phyloP scores from a whole-genome alignment of 306 rosid species.

The Trichosanthes truncata region DNA sequence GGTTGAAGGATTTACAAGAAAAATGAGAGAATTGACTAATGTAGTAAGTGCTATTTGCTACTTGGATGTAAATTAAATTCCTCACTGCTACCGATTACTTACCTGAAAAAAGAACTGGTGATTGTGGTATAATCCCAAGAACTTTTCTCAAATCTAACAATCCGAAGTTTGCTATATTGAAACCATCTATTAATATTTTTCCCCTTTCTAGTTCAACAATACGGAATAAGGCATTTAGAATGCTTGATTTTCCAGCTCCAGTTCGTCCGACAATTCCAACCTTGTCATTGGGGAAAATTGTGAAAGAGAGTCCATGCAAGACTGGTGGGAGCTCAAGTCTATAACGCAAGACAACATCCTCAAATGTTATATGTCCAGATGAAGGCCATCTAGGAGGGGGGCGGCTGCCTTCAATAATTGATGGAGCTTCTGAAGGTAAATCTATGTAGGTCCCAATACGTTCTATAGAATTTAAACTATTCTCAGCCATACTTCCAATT shows the following conservation, averaged over 20 bases:
- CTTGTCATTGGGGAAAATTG: conserved; percentile 30
- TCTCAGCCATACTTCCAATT: conserved; percentile 43
- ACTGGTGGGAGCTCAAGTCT: conserved; percentile 44
- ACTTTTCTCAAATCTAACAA: conserved; percentile 31
- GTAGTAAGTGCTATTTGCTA: not conserved
- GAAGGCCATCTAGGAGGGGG: conserved; percentile 46
- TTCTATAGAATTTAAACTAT: conserved; percentile 57
- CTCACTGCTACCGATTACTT: not conserved
- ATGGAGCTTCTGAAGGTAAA: conserved; percentile 56
- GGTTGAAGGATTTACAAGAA: too few relatives aligned
- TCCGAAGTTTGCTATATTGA: conserved; percentile 31
- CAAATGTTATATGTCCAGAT: conserved; percentile 29
- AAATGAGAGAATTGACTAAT: not conserved
- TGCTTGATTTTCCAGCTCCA: conserved; percentile 45
- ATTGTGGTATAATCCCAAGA: conserved; percentile 40
- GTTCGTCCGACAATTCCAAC: conserved; percentile 47
- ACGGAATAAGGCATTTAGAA: conserved; percentile 37
- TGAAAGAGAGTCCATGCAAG: conserved; percentile 33
- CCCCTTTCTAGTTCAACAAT: conserved; percentile 42
- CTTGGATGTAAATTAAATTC: not conserved
- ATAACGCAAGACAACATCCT: conserved; percentile 31
- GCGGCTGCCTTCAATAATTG: conserved; percentile 29
- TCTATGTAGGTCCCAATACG: conserved; percentile 72
- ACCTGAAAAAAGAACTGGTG: conserved; percentile 46
- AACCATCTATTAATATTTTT: conserved; percentile 32